Evolutionary conservation across 2,329 filamentous ascomycete species (phyloP), one percentile per base, ranked within the genome.

Genomic region (Periconia sp.): DNA sequence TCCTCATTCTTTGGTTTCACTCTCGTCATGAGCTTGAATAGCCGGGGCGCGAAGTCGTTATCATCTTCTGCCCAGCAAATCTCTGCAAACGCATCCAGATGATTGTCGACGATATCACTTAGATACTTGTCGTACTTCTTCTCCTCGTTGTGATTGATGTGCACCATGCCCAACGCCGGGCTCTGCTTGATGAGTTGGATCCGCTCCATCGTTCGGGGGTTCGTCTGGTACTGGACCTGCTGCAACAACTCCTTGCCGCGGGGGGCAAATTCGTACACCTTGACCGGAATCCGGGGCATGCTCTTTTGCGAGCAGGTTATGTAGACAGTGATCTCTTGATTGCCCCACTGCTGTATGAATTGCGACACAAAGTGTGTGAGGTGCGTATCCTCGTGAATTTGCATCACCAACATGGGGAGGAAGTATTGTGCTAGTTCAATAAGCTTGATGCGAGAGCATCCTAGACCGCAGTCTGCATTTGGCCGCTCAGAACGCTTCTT

Each of bases 261-360:
- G 1, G 76, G 75, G 7, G 63, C 37, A 36, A 78, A 78, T 40
- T 78, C 75, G 48, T 76, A 73, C 13, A 77, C 61, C 40, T 72
- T 71, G 59, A 74, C 75, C 1, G 61, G 53, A 8, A 78, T 66
- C 4, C 70, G 63, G n/a, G 73, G 72, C 45, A 72, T 68, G 15
- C 61, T 68, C 18, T 47, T 42, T 45, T 73, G 71, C 17, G 73
- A 70, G 29, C 69, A 70, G 9, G 71, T 75, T 50, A 78, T 65
- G 44, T 65, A 65, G 13, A 78, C 57, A 8, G 68, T 71, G 37
- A 77, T 63, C 38, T 71, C 64, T 2, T 57, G 46, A 31, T 62
- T 68, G 39, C 50, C 48, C 71, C 69, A 66, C 45, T 63, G 46
- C 21, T 62, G 56, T 59, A 73, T 69, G 61, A 71, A 56, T 50